phyloP scores from a whole-genome alignment of 2,329 filamentous ascomycete genomes.

The Didymella lethalis region DNA sequence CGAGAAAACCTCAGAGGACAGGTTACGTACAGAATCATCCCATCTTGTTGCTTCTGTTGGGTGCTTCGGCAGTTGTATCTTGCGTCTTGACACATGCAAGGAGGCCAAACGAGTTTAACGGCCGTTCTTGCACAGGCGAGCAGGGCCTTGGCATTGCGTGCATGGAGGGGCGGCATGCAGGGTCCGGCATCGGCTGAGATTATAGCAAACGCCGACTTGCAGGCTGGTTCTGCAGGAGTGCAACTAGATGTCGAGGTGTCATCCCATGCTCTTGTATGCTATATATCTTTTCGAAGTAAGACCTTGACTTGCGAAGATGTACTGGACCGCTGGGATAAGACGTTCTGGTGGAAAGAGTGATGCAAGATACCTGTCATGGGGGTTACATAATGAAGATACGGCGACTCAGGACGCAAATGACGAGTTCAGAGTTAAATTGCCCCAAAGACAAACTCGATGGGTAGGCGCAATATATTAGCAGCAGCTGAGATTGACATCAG shows the following conservation, averaged over 20 bases:
- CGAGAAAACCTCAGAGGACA: background rate
- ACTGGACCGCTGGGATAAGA: background rate
- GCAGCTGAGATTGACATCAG: background rate
- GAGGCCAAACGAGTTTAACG: constrained; percentile 1
- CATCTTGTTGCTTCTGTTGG: background rate
- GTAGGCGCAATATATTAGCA: background rate
- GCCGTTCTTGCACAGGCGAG: constrained; percentile 13
- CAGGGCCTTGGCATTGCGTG: constrained; percentile 10
- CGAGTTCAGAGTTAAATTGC: background rate
- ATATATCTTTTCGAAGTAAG: background rate
- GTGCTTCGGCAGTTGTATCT: constrained; percentile 11
- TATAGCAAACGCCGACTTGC: background rate
- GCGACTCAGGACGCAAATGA: background rate
- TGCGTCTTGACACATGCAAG: background rate
- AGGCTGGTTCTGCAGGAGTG: background rate
- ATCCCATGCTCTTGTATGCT: background rate
- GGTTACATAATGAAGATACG: background rate
- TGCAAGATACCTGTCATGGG: background rate
- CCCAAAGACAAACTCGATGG: background rate
- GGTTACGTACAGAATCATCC: background rate
- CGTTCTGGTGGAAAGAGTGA: background rate
- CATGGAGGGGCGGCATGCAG: constrained; percentile 23
- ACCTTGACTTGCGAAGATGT: background rate
- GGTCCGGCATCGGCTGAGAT: constrained; percentile 20
- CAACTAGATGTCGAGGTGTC: background rate